Evolutionary conservation across 352 stramenopile genomes (phyloP), one percentile per base, ranked within the genome.

Genomic region (Thraustochytrium striatum): DNA sequence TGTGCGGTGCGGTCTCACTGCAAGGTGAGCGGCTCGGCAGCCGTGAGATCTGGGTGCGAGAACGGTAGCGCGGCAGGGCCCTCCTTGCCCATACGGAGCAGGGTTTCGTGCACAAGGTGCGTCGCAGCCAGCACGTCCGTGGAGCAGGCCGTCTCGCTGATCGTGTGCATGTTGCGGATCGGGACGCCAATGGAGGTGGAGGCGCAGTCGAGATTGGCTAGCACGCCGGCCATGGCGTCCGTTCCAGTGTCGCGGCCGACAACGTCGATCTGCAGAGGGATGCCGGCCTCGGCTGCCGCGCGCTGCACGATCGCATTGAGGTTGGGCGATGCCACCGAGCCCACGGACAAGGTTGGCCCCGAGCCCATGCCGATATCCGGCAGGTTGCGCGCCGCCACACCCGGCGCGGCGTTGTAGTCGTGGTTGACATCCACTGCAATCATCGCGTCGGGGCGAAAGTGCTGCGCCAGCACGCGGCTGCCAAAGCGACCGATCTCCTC

Each of bases 81-180:
- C 33, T 79, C 13, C 13, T 21, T 5, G 9, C 7, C 52, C 0
- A 80, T 30, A 33, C 79, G 35, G 41, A 25, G 38, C 13, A 80
- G 16, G 9, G 70, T 80, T 25, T 80, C 70, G 16, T 44, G n/a
- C 21, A 80, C 19, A 19, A 80, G 70, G 55, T 80, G 55, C 39
- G 58, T 41, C 28, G 70, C 70, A 25, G 55, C 55, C 5, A 61
- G 13, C 1, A 80, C 21, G 43, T 80, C 70, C 7, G 50, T 39
- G 3, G 70, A 79, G 55, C 55, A 69, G 1, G 57, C 70, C 16
- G 55, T 59, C 33, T 80, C 70, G 41, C 55, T 72, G 0, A 75
- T 38, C 28, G 70, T 80, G 70, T 80, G 70, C 70, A 80, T 80
- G 58, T 80, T 80, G 8, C 70, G 38, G 28, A 80, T 75, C 5